Conservation (phyloP, 2,329 filamentous ascomycete genomes). For the Colletotrichum melonis region DNA sequence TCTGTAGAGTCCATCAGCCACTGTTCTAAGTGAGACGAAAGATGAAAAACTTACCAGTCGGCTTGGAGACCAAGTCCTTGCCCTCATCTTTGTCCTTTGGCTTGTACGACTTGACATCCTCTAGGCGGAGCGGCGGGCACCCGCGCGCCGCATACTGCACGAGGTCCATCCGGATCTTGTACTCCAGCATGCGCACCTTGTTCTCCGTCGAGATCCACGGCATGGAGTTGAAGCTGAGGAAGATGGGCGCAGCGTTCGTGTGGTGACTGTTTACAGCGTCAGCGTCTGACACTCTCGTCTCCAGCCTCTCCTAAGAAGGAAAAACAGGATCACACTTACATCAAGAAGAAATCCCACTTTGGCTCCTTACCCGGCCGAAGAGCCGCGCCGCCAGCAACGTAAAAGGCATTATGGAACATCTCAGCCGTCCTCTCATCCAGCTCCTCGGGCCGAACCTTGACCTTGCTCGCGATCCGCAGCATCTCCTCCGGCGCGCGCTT, state of each 20-base stretch:
- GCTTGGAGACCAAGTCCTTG: slow-evolving; percentile 55
- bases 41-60: slow-evolving; percentile 49
- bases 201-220: slow-evolving; percentile 68
- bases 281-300: not conserved
- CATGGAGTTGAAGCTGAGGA: slow-evolving; percentile 73
- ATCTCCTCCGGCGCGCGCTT: slow-evolving; percentile 72
- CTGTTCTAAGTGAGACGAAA: not conserved
- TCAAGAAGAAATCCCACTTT: slow-evolving; percentile 85
- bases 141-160: slow-evolving; percentile 78
- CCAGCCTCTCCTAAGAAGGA: not conserved
- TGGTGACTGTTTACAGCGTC: slow-evolving; percentile 70
- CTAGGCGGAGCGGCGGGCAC: slow-evolving; percentile 68
- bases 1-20: slow-evolving; percentile 41
- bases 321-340: slow-evolving; percentile 51
- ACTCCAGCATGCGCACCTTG: slow-evolving; percentile 81
- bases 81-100: slow-evolving; percentile 54
- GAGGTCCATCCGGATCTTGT: slow-evolving; percentile 82
- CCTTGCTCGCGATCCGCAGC: slow-evolving; percentile 69
- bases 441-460: slow-evolving; percentile 65
- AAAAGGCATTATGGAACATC: slow-evolving; percentile 76
- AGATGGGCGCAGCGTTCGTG: slow-evolving; percentile 78
- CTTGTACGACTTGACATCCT: slow-evolving; percentile 70
- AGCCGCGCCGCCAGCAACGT: slow-evolving; percentile 64
- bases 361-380: slow-evolving; percentile 72
- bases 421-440: slow-evolving; percentile 65